Conservation (phyloP, 495 filamentous ascomycete genomes). For the Neurospora hispaniola region DNA sequence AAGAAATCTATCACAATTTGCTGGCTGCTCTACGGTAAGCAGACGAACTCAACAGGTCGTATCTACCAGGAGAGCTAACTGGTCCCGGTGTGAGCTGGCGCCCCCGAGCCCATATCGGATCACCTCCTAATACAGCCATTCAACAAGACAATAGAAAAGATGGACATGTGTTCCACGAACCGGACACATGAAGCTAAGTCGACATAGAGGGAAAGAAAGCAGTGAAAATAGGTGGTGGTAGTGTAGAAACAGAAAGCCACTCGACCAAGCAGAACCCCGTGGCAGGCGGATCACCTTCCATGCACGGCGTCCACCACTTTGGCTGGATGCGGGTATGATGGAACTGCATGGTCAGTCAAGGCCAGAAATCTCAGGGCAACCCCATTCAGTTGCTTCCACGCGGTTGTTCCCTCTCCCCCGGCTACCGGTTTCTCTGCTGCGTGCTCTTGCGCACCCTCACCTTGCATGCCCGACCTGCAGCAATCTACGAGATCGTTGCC, state of each 20-base stretch:
- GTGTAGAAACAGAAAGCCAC: neutral
- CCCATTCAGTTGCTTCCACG: neutral
- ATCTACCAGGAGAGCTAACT: neutral
- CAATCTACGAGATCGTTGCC: neutral
- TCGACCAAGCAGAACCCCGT: slow-evolving; percentile 11
- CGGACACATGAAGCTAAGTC: neutral
- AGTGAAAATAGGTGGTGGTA: neutral
- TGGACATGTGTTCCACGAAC: neutral
- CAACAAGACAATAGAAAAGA: neutral
- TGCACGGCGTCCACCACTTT: neutral
- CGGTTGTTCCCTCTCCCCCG: neutral
- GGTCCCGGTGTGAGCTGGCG: neutral
- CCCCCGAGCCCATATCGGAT: neutral
- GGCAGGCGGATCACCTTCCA: neutral
- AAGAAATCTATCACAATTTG: neutral
- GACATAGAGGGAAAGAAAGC: neutral
- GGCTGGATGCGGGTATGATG: neutral
- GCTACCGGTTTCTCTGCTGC: neutral
- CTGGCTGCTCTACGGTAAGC: neutral
- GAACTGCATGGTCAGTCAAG: neutral
- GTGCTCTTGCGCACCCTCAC: neutral
- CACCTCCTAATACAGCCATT: neutral
- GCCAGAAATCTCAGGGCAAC: neutral
- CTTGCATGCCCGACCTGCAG: neutral
- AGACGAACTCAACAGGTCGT: neutral